Conservation (phyloP, 169 alveolate genomes). For the Eimeria maxima region DNA sequence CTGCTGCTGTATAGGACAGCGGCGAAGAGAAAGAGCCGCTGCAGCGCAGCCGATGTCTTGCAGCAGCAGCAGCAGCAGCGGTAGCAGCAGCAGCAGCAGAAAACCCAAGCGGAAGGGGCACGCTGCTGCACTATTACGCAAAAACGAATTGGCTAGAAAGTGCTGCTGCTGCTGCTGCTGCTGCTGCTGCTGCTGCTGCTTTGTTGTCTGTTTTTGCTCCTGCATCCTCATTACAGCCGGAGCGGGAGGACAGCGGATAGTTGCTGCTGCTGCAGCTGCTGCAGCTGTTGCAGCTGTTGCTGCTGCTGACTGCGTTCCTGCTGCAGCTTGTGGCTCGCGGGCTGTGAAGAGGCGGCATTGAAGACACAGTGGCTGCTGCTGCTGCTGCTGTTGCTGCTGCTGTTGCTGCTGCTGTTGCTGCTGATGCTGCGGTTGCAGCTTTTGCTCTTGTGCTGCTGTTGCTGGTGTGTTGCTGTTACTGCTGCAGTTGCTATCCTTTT, state of each 20-base stretch:
- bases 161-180: conserved; percentile 3
- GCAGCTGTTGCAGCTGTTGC: conserved; percentile 32
- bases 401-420: background rate
- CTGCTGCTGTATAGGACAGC: no score
- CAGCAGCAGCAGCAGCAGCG: conserved; percentile 36
- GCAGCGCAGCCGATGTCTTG: background rate
- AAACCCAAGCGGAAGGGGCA: background rate
- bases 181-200: conserved; percentile 33
- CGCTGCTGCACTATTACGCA: background rate
- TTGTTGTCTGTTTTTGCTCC: background rate
- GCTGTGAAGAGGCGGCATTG: background rate
- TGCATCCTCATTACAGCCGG: background rate
- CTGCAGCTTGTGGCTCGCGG: background rate
- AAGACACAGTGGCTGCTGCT: background rate
- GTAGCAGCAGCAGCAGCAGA: background rate
- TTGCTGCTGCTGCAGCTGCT: conserved; percentile 13
- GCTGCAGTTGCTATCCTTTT: background rate
- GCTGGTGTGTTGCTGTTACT: background rate
- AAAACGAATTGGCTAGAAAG: background rate
- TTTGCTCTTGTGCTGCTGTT: no score
- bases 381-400: background rate
- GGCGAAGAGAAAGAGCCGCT: conserved; percentile 6
- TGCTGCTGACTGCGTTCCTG: no score
- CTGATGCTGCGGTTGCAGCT: background rate
- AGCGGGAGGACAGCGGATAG: background rate